Conservation (phyloP, 306 rosid species). For the Vachellia pachyceras region DNA sequence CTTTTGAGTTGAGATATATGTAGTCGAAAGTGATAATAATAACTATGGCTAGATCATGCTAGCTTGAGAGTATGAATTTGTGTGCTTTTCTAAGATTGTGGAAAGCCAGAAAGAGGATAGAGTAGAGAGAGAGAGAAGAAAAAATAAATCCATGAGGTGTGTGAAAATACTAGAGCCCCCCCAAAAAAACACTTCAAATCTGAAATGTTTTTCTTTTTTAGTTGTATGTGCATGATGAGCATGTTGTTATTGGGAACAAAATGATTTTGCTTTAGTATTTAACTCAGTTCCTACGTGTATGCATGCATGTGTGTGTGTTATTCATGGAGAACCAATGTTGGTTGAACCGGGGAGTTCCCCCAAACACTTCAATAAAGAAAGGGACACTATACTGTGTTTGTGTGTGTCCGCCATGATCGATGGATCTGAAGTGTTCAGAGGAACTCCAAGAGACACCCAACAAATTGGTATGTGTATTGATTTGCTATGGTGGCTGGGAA, state of each 20-base stretch:
- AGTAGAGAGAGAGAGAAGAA: too few relatives aligned
- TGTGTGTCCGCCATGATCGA: background rate
- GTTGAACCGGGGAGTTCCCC: conserved; percentile 49
- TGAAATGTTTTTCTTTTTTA: background rate
- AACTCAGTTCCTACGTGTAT: background rate
- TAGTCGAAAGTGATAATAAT: background rate
- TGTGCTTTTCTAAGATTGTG: background rate
- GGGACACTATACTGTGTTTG: background rate
- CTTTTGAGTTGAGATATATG: background rate
- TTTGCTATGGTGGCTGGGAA: too few relatives aligned
- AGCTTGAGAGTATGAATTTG: background rate
- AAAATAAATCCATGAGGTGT: background rate
- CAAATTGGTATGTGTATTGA: background rate
- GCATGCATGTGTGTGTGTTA: background rate
- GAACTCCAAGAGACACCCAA: conserved; percentile 53
- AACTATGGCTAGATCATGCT: background rate
- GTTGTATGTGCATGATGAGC: background rate
- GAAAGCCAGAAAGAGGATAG: background rate
- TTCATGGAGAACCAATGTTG: conserved; percentile 15
- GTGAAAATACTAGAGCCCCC: conserved; percentile 36
- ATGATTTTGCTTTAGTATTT: background rate
- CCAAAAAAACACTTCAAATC: conserved; percentile 58
- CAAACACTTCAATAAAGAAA: conserved; percentile 50
- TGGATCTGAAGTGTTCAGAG: conserved; percentile 49
- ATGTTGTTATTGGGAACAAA: background rate